Base-by-base conservation (phyloP, 1,284 basidiomycete genomes). In the Ceraceosorus bombacis region DNA sequence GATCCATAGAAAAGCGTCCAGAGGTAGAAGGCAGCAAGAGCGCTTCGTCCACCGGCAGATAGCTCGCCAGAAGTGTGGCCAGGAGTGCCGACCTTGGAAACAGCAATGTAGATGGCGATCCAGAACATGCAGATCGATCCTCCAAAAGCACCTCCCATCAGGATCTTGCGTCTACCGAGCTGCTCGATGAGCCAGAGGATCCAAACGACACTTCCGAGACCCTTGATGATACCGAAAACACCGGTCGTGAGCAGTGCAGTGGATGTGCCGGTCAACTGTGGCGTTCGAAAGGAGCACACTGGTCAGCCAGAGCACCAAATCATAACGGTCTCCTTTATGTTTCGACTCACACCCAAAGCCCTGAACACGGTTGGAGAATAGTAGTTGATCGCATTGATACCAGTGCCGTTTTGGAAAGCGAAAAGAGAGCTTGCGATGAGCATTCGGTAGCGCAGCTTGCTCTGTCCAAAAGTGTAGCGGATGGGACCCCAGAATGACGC, bases 171-270 rank as follows among this genome's bases (percentile, higher is more conserved):
- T 36, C 87, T 82, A 38, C 87, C 87, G 27, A 85, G 68, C 57
- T 85, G 81, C 74, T 88, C 87, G 39, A 88, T 82, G 37, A 79
- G 57, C 64, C 76, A 62, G 60, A 77, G 69, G 57, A 74, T 72
- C 82, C 84, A 88, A 55, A 88, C 81, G 38, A 88, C 83, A 1
- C 85, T 84, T 6, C 86, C 86, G 60, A 88, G 84, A 0, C 86
- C 88, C 9, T 86, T 85, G 61, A 88, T 79, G 76, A 90, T 84
- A 53, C 88, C 88, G 59, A 89, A 88, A 9, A 90, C 84, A 54
- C 88, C 89, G 8, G 88, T 90, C 1, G 88, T 87, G 41, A 90
- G 81, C 1, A 89, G 81, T 43, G 80, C 82, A 0, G 85, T 80
- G 13, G 57, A 60, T 0, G 64, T 62, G 5, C 78, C 79, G 57